Evolutionary conservation across 164 flowering plant genomes (phyloP).

Genomic region (Chimonanthus praecox): DNA sequence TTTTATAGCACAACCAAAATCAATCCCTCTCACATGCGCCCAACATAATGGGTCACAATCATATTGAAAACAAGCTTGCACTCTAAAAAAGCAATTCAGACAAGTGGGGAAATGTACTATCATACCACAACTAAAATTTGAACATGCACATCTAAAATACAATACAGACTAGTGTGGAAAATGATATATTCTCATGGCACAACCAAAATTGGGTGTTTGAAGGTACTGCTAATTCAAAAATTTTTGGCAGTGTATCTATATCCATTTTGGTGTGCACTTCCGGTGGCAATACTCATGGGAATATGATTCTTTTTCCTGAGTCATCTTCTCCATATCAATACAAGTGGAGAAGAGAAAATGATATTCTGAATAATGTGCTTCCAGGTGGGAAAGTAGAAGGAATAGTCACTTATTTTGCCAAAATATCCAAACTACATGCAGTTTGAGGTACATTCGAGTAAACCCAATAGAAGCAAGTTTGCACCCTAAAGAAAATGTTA

Average conservation of each 20-base stretch:
- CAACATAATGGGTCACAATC: neutral
- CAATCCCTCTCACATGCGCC: neutral
- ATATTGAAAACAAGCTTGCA: neutral
- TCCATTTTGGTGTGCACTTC: neutral
- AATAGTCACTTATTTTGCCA: neutral
- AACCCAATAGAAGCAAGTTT: neutral
- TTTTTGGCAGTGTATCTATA: neutral
- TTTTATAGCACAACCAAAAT: neutral
- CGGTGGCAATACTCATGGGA: neutral
- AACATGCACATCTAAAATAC: neutral
- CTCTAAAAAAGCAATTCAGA: too few species aligned
- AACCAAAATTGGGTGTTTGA: neutral
- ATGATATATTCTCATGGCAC: neutral
- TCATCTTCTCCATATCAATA: too few species aligned
- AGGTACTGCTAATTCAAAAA: neutral
- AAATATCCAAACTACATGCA: neutral
- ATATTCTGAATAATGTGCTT: neutral
- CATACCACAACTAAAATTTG: neutral
- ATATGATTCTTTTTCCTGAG: too few species aligned
- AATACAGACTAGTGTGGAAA: neutral
- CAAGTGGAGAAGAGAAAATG: neutral
- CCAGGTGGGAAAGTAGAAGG: neutral
- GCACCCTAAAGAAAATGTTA: neutral
- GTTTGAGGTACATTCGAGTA: neutral
- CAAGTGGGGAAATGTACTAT: neutral